Percentiles rank a stretch among this genome's conserved stretches.
phyloP scores from a whole-genome alignment of 257 asterid species.

The Agastache rugosa region DNA sequence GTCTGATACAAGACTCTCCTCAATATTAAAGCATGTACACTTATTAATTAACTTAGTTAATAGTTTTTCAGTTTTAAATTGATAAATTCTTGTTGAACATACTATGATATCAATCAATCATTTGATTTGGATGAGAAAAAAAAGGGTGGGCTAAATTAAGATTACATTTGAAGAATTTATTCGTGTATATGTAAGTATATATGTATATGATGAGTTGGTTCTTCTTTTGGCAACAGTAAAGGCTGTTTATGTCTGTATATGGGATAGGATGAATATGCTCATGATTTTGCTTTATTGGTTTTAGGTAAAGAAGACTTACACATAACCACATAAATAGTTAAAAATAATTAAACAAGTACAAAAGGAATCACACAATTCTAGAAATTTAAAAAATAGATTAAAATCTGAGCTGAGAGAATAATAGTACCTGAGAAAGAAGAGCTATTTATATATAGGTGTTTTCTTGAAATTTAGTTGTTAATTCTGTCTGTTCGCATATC shows the following conservation, averaged over 20 bases:
- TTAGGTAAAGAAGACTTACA: constrained; percentile 42
- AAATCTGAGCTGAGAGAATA: constrained; percentile 31
- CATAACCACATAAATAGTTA: constrained; percentile 9
- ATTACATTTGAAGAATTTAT: background rate
- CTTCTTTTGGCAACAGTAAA: constrained; percentile 46
- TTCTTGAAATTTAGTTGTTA: too few species aligned
- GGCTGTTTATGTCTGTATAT: constrained; percentile 49
- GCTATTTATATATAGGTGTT: background rate
- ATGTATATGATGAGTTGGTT: constrained; percentile 28
- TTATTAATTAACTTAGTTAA: too few species aligned
- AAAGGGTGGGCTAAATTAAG: background rate
- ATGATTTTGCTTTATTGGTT: constrained; percentile 49
- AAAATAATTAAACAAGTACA: constrained; percentile 19
- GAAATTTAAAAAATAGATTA: background rate
- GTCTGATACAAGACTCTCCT: too few species aligned
- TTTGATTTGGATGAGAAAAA: background rate
- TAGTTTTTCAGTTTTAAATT: too few species aligned
- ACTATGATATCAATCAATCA: background rate
- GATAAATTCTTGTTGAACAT: background rate
- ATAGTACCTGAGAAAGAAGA: constrained; percentile 28
- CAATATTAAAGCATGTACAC: too few species aligned
- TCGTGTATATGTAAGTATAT: background rate
- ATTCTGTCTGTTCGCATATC: too few species aligned
- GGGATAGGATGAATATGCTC: constrained; percentile 45
- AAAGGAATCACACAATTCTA: constrained; percentile 39